Evolutionary conservation across 75 land plant genomes (phyloP).

Genomic region (Sequoiadendron giganteum): DNA sequence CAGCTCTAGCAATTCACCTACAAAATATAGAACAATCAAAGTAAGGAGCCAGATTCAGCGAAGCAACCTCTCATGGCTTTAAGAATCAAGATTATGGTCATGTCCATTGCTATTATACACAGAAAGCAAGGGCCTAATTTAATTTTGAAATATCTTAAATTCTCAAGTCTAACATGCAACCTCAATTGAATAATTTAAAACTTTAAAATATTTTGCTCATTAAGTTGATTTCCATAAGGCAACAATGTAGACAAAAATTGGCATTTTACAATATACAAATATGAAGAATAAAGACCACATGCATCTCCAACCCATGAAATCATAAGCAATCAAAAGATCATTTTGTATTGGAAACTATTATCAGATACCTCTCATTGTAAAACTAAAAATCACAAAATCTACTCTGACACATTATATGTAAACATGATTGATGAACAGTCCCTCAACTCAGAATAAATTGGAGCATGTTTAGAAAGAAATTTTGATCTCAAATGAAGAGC

Average conservation of each 20-base stretch:
- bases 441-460: not conserved
- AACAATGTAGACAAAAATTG: not conserved
- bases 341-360: not conserved
- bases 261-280: not conserved
- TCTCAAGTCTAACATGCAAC: not conserved
- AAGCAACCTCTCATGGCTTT: not conserved
- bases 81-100: not conserved
- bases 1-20: conserved; percentile 77
- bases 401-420: not conserved
- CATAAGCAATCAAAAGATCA: not conserved
- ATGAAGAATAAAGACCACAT: not conserved
- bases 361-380: not conserved
- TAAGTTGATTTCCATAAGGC: not conserved
- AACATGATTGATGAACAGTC: not conserved
- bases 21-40: not conserved
- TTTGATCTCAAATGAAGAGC: not conserved
- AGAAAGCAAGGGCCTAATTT: not conserved
- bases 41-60: not conserved
- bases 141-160: not conserved
- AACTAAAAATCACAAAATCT: not conserved
- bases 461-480: not conserved
- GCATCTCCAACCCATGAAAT: not conserved
- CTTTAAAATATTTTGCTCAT: not conserved
- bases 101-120: not conserved
- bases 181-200: not conserved